phyloP scores from a whole-genome alignment of 345 rosid species.

The Rhizophora mangle region DNA sequence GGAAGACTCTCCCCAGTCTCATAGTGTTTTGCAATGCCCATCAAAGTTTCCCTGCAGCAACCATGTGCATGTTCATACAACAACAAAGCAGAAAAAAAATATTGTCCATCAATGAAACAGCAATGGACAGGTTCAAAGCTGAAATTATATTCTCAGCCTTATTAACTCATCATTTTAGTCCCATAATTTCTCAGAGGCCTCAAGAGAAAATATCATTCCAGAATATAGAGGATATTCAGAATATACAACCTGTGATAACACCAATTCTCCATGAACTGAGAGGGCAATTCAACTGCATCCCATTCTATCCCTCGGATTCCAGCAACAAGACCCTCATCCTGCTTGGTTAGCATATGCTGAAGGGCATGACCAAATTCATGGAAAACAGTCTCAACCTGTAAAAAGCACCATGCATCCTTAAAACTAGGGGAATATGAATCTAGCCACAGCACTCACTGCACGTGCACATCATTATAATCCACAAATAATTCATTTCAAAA shows the following conservation, averaged over 20 bases:
- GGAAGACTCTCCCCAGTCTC: constrained; percentile 81
- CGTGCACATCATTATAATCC: neutral
- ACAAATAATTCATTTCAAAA: neutral
- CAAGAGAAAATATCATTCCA: too few relatives aligned
- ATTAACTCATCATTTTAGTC: too few relatives aligned
- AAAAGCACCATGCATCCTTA: constrained; percentile 8
- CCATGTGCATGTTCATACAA: constrained; percentile 7
- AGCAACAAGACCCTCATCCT: constrained; percentile 89
- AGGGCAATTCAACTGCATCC: constrained; percentile 95
- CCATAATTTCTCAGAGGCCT: too few relatives aligned
- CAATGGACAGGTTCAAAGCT: too few relatives aligned
- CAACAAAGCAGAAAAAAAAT: too few relatives aligned
- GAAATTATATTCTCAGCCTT: too few relatives aligned
- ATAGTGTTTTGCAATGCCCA: constrained; percentile 90
- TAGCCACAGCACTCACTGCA: constrained; percentile 8
- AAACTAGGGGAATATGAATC: neutral
- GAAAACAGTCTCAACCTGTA: constrained; percentile 90
- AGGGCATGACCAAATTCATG: constrained; percentile 98
- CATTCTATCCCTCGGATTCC: constrained; percentile 86
- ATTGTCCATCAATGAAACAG: too few relatives aligned
- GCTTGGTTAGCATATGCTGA: constrained; percentile 90
- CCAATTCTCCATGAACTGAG: constrained; percentile 99
- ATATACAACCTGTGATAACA: constrained; percentile 80
- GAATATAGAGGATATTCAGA: neutral
- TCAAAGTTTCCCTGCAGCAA: constrained; percentile 70